Conservation (phyloP, 192 early-diverging fungal species). For the Podochytrium sp. region DNA sequence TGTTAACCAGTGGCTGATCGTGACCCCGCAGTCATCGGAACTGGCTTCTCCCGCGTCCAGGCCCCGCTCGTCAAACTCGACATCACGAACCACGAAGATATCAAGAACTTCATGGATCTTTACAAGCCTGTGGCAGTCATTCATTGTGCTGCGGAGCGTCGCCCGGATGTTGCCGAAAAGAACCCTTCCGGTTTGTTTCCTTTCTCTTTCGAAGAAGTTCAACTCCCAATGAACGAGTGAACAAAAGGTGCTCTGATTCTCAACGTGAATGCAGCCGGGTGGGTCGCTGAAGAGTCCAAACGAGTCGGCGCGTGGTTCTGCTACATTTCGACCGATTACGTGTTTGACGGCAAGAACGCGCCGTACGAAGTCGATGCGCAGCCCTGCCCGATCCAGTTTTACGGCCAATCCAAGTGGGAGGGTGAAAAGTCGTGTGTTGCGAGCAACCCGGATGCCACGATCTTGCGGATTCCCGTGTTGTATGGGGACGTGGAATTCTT, state of each 20-base stretch:
- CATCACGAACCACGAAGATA: conserved; percentile 59
- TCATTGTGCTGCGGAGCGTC: conserved; percentile 85
- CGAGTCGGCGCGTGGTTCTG: conserved; percentile 61
- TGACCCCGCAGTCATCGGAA: conserved; percentile 68
- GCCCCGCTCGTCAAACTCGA: conserved; percentile 64
- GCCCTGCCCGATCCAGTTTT: conserved; percentile 82
- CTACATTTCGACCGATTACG: conserved; percentile 91
- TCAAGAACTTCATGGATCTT: conserved; percentile 54
- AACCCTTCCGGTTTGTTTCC: conserved; percentile 62
- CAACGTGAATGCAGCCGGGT: conserved; percentile 67
- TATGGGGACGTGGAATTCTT: conserved; percentile 69
- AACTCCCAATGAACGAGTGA: conserved; percentile 39
- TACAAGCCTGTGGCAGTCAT: conserved; percentile 72
- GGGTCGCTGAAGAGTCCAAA: conserved; percentile 59
- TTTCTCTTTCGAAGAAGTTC: conserved; percentile 22
- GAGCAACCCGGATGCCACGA: conserved; percentile 59
- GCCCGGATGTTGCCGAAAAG: conserved; percentile 79
- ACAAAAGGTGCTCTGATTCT: conserved; percentile 43
- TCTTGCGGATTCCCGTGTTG: conserved; percentile 82
- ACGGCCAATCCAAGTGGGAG: conserved; percentile 78
- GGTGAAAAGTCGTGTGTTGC: conserved; percentile 70
- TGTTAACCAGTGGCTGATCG: not conserved
- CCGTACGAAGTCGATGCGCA: conserved; percentile 71
- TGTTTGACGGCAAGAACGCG: conserved; percentile 86
- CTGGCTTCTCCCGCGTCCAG: conserved; percentile 64